Evolutionary conservation across 1,139 yeast species (phyloP).

Genomic region (Geotrichum macrosporum): DNA sequence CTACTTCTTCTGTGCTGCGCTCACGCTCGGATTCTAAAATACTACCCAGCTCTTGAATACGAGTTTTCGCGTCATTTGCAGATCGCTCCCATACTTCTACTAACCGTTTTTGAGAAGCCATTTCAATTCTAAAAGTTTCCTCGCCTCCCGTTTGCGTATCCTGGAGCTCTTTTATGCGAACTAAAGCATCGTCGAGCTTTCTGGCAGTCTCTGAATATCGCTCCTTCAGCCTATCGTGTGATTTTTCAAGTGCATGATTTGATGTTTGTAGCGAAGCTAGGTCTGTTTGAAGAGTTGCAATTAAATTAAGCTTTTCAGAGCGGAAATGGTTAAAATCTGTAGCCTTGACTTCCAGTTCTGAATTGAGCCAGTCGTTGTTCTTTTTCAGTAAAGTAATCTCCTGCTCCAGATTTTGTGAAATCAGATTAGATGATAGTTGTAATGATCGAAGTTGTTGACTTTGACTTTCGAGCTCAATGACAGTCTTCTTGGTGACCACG

Average conservation of each 20-base stretch:
- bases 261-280: constrained; percentile 39
- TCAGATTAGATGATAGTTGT: constrained; percentile 38
- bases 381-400: constrained; percentile 39
- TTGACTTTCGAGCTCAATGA: constrained; percentile 42
- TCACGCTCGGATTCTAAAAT: constrained; percentile 42
- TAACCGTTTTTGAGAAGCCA: constrained; percentile 59
- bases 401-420: constrained; percentile 41
- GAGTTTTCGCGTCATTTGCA: constrained; percentile 31
- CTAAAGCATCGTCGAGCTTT: constrained; percentile 41
- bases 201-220: constrained; percentile 40
- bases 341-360: constrained; percentile 38
- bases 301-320: constrained; percentile 35
- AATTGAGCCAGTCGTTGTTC: constrained; percentile 41
- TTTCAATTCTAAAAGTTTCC: constrained; percentile 57
- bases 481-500: constrained; percentile 43
- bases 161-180: constrained; percentile 47
- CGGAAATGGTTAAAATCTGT: constrained; percentile 41
- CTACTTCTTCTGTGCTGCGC: constrained; percentile 33
- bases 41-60: constrained; percentile 44
- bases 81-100: constrained; percentile 56
- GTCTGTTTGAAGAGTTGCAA: constrained; percentile 37
- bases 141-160: constrained; percentile 47
- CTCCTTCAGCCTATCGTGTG: constrained; percentile 31
- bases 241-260: constrained; percentile 35
- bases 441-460: constrained; percentile 38